Percentiles rank a stretch among this genome's conserved stretches.
These are phyloP conservation scores for Flaveria sonorensis DNA, from an alignment of 129 eudicot species.

Conservation along the genomic window DNA sequence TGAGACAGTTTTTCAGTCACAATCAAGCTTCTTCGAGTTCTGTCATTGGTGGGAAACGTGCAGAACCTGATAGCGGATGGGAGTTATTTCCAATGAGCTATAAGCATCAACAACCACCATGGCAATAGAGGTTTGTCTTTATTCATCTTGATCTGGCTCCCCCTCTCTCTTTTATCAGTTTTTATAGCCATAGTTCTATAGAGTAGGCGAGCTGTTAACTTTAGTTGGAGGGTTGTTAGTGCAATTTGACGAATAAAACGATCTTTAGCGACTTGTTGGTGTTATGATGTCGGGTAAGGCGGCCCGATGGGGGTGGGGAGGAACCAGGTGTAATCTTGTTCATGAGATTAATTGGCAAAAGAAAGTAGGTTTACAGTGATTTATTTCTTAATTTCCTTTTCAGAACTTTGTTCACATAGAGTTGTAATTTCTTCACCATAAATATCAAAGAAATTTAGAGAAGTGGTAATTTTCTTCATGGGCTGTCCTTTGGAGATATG, in stretches of 20 bases:
- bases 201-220: conserved; percentile 41
- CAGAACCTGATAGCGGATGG: conserved; percentile 45
- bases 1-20: conserved; percentile 52
- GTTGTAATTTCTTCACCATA: conserved; percentile 42
- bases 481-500: conserved; percentile 11
- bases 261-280: conserved; percentile 14
- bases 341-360: conserved; percentile 41
- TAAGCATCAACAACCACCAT: conserved; percentile 47
- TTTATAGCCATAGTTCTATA: conserved; percentile 36
- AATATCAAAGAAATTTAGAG: conserved; percentile 37
- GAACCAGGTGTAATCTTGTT: conserved; percentile 22
- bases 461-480: conserved; percentile 32
- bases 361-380: conserved; percentile 42
- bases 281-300: background rate
- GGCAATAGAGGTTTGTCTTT: conserved; percentile 38
- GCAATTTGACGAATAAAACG: conserved; percentile 25
- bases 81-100: conserved; percentile 37
- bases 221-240: conserved; percentile 42
- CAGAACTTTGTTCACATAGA: conserved; percentile 43
- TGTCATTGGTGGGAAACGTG: conserved; percentile 38
- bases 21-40: conserved; percentile 54
- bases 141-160: conserved; percentile 32
- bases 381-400: conserved; percentile 37
- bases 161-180: conserved; percentile 28
- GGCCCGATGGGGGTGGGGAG: background rate